These are phyloP conservation scores for Saccharomycopsis amapae DNA, from an alignment of 805 yeast genomes.

Conservation along the genomic window DNA sequence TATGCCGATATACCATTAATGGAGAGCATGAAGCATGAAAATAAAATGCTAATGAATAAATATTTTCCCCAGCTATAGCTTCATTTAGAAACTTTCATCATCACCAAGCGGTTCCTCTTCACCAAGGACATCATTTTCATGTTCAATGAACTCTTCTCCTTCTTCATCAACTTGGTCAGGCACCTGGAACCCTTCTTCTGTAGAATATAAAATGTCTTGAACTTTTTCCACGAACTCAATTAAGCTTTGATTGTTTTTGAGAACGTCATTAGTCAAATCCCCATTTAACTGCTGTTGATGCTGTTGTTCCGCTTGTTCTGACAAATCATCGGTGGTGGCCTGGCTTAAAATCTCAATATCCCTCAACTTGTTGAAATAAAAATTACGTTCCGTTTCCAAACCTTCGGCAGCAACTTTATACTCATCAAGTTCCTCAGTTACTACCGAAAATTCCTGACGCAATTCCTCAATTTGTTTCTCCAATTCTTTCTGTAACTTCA, in stretches of 20 bases:
- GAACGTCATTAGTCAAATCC: slow-evolving; percentile 7
- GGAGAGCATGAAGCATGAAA: too few species aligned
- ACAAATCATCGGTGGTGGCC: slow-evolving; percentile 47
- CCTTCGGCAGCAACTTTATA: slow-evolving; percentile 54
- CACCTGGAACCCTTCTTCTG: slow-evolving; percentile 77
- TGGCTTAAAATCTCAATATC: slow-evolving; percentile 81
- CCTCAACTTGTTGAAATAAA: slow-evolving; percentile 82
- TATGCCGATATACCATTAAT: too few species aligned
- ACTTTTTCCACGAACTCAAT: slow-evolving; percentile 49
- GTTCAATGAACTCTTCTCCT: background rate
- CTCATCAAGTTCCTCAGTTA: slow-evolving; percentile 49
- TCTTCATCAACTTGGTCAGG: slow-evolving; percentile 35
- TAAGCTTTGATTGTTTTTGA: slow-evolving; percentile 23
- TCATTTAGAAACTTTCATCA: slow-evolving; percentile 3
- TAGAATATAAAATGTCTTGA: slow-evolving; percentile 69
- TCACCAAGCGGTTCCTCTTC: background rate
- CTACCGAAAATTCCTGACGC: slow-evolving; percentile 32
- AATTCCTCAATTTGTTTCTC: slow-evolving; percentile 45
- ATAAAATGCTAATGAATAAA: too few species aligned
- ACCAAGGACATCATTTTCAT: background rate
- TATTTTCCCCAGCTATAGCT: too few species aligned
- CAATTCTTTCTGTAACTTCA: slow-evolving; percentile 33
- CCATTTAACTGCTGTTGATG: slow-evolving; percentile 24
- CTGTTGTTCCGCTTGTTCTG: slow-evolving; percentile 34
- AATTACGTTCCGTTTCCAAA: slow-evolving; percentile 76